Base-by-base conservation (phyloP, 352 stramenopile genomes). In the Globisporangium sylvaticum region DNA sequence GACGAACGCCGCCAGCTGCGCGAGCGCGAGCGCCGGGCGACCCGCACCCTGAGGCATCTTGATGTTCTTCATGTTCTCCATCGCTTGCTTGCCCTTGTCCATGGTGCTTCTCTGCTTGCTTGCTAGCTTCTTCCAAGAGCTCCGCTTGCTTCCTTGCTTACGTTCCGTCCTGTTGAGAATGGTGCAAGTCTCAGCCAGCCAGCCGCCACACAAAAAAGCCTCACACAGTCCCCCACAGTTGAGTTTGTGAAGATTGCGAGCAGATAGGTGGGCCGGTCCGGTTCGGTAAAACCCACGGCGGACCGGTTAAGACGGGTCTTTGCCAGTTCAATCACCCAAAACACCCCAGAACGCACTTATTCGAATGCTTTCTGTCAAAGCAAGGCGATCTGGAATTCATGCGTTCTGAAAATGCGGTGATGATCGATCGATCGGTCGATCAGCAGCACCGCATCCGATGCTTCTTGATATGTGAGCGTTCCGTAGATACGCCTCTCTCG, bases 51-150 rank as follows among this genome's bases (percentile, higher is more conserved):
- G 81, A 65, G 86, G 86, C 78, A 94, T 89, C 74, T 92, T 92
- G 56, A 94, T 90, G 70, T 94, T 93, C 74, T 93, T 93, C 80
- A 95, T 92, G 69, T 94, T 95, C 74, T 95, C 87, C 80, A 92
- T 91, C 54, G 85, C 82, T 53, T 85, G 77, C 77, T 92, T 94
- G 59, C 83, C 85, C 83, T 94, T 91, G 50, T 95, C 87, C 80
- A 95, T 92, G 20, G 68, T 77, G 64, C n/a, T n/a, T n/a, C n/a
- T n/a, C n/a, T n/a, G 46, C 56, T 25, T 58, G 57, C 10, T 68
- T 58, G 52, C 62, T 37, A 58, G 15, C 42, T 48, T 50, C 42
- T 50, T 50, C 42, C 15, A 7, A 50, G 42, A 50, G 42, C 42
- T 50, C 42, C 42, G 42, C 56, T 31, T 58, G 57, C 9, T 67